Conservation (phyloP, 495 filamentous ascomycete species). For the Penicillium goetzii region DNA sequence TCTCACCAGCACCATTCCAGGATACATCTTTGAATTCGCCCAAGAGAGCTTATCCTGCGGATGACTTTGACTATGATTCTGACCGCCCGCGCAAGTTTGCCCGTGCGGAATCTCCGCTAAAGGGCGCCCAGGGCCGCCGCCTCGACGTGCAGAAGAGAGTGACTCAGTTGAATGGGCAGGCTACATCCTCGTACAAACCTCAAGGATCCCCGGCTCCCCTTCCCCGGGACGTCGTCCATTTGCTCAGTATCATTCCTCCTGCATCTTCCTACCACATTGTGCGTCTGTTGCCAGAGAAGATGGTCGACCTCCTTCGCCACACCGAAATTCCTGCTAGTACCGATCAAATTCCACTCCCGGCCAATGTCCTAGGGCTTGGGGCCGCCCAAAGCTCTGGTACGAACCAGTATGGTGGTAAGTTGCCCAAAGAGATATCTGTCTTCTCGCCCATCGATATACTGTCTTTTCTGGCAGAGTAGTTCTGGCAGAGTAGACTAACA, state of each 20-base stretch:
- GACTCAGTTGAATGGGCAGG: constrained; percentile 42
- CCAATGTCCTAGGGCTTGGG: constrained; percentile 37
- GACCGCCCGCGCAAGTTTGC: constrained; percentile 76
- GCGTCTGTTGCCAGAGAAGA: constrained; percentile 67
- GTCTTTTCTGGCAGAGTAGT: background rate
- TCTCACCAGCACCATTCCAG: constrained; percentile 55
- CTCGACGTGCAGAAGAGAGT: constrained; percentile 74
- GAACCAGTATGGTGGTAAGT: constrained; percentile 44
- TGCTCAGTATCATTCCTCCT: constrained; percentile 80
- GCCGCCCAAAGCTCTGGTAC: constrained; percentile 29
- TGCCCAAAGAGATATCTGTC: background rate
- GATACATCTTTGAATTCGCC: constrained; percentile 66
- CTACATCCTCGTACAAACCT: constrained; percentile 43
- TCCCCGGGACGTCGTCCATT: constrained; percentile 78
- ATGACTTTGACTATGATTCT: constrained; percentile 72
- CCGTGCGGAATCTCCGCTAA: constrained; percentile 84
- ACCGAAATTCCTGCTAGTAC: constrained; percentile 64
- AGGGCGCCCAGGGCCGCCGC: constrained; percentile 78
- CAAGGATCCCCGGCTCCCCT: constrained; percentile 56
- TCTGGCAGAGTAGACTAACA: constrained; percentile 3
- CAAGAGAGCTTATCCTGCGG: constrained; percentile 69
- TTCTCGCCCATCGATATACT: background rate
- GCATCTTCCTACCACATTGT: constrained; percentile 70
- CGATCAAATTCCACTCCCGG: constrained; percentile 49
- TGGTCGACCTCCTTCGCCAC: constrained; percentile 73